Evolutionary conservation across 2,329 filamentous ascomycete species (phyloP).

Genomic region (Aspergillus ochraceoroseus): DNA sequence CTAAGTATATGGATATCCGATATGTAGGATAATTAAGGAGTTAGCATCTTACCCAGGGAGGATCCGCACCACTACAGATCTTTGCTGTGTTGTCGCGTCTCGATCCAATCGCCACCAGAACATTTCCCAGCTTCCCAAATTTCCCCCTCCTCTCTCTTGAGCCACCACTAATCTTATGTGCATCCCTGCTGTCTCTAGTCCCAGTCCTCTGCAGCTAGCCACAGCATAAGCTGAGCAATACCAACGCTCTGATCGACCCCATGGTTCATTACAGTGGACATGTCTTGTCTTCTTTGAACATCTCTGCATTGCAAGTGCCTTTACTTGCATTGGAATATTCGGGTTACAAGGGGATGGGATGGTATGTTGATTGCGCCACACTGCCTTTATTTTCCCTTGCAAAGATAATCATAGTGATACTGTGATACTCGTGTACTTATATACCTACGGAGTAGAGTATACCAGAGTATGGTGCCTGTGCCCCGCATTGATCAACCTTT

Average conservation of each 20-base stretch:
- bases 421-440: too few relatives aligned
- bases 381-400: too few relatives aligned
- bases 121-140: constrained; percentile 5
- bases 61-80: constrained; percentile 14
- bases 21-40: too few relatives aligned
- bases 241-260: constrained; percentile 14
- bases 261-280: constrained; percentile 14
- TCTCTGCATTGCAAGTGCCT: constrained; percentile 6
- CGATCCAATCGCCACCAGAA: constrained; percentile 13
- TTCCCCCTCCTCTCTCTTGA: neutral
- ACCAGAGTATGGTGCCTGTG: constrained; percentile 9
- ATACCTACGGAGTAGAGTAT: too few relatives aligned
- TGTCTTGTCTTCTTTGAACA: constrained; percentile 3
- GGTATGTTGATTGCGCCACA: constrained; percentile 1
- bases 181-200: constrained; percentile 12
- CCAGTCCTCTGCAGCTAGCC: constrained; percentile 10
- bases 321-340: constrained; percentile 5
- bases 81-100: constrained; percentile 14
- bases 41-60: too few relatives aligned
- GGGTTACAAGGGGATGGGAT: neutral
- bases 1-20: too few relatives aligned
- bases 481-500: constrained; percentile 12
- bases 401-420: too few relatives aligned
- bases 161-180: constrained; percentile 12
- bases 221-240: constrained; percentile 13